Base-by-base conservation (phyloP, 2,329 filamentous ascomycete species). In the Neurospora crassa region DNA sequence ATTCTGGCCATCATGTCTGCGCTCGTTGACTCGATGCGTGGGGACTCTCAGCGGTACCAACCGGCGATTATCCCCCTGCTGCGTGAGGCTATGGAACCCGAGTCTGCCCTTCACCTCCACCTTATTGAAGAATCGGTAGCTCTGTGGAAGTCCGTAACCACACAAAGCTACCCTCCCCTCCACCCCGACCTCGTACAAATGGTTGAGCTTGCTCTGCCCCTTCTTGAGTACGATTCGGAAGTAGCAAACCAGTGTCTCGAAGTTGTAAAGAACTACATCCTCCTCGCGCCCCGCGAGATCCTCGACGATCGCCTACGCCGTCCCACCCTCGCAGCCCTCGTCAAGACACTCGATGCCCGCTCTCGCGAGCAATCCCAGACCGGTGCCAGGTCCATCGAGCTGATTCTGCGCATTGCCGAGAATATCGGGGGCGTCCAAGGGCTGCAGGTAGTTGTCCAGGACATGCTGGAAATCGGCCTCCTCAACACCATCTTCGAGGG, bases 101-200 rank as follows among this genome's bases (percentile, higher is more conserved):
- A 87, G 12, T 96, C 93, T 1, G 88, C 92, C 47, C 85, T 92
- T 59, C 89, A 92, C 75, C 82, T 94, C 2, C 96, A 97, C 77
- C 87, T 99, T 12, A 88, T 97, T 14, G 96, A 98, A 73, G 96
- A 99, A 79, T 92, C 93, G 0, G 84, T 98, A 16, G 94, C 97
- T 71, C 87, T 99, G 3, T 98, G 95, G 95, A 86, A 87, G 42
- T 88, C 91, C 1, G 89, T 97, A 12, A 80, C 94, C 45, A 84
- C 84, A 73, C 89, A 93, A 76, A 90, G 89, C 71, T 84, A 86
- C 8, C 82, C 88, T 14, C 89, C 91, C 0, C 82, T 90, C 3
- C 85, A 88, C 0, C 81, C 85, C 0, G 88, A 89, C 16, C 81
- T 94, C n/a, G 79, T 91, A 4, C 82, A 84, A 3, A 84, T 95